Percentiles rank a stretch among this genome's conserved stretches.
phyloP scores from a whole-genome alignment of 352 stramenopile genomes.

The Pythium brachiatum region DNA sequence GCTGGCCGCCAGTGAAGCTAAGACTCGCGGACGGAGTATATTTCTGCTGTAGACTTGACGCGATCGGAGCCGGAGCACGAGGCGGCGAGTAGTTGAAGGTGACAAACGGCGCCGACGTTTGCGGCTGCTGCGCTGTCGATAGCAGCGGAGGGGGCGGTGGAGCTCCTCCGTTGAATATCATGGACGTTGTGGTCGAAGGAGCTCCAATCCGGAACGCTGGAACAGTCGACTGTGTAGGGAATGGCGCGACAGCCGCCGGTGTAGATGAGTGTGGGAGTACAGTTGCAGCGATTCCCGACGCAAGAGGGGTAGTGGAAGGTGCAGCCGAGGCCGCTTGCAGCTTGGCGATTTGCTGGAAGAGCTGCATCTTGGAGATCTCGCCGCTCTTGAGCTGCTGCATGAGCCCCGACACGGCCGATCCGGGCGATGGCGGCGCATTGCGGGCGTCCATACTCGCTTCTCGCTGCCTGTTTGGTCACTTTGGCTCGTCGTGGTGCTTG shows the following conservation, averaged over 20 bases:
- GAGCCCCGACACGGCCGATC: constrained; percentile 53
- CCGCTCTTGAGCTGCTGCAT: constrained; percentile 85
- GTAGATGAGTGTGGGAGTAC: not conserved
- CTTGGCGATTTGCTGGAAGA: constrained; percentile 81
- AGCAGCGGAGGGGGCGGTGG: not conserved
- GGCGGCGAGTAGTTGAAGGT: constrained; percentile 22
- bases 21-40: not conserved
- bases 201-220: not conserved
- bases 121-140: not conserved
- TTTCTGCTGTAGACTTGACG: not conserved
- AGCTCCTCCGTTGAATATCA: constrained; percentile 9
- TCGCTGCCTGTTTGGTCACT: not conserved
- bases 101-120: constrained; percentile 10
- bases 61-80: not conserved
- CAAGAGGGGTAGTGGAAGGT: not conserved
- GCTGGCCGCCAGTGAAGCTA: not conserved
- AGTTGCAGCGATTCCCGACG: not conserved
- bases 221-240: not conserved
- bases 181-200: not conserved
- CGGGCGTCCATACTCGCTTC: constrained; percentile 34
- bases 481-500: not conserved
- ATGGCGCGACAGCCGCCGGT: not conserved
- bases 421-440: constrained; percentile 23
- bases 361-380: constrained; percentile 83
- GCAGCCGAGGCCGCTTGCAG: constrained; percentile 37